Percentiles rank a stretch among this genome's conserved stretches.
Conservation (phyloP, 257 asterid genomes). For the Capsicum chinense region DNA sequence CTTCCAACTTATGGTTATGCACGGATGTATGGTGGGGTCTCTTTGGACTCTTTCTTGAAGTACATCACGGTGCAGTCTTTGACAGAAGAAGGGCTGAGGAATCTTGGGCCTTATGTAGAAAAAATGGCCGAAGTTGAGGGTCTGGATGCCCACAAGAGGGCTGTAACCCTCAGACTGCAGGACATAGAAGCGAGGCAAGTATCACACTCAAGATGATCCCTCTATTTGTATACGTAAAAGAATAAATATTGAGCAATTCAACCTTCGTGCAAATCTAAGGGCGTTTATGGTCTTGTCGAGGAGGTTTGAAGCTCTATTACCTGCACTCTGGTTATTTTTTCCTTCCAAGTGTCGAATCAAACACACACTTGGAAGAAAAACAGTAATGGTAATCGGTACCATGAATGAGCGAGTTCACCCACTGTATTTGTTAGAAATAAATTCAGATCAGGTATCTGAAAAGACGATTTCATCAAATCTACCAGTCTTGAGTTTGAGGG, state of each 20-base stretch:
- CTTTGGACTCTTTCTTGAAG: constrained; percentile 87
- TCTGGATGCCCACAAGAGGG: constrained; percentile 95
- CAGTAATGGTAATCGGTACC: neutral
- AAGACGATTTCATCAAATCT: neutral
- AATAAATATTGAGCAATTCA: constrained; percentile 13
- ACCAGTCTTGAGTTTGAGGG: neutral
- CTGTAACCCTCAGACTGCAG: constrained; percentile 86
- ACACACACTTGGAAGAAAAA: constrained; percentile 3
- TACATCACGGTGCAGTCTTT: constrained; percentile 86
- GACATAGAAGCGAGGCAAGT: constrained; percentile 64
- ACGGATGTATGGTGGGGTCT: constrained; percentile 88
- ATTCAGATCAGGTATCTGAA: neutral
- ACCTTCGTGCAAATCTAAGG: neutral
- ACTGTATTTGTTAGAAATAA: constrained; percentile 17
- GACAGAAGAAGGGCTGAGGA: constrained; percentile 85
- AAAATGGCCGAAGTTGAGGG: constrained; percentile 96
- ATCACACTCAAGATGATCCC: constrained; percentile 29
- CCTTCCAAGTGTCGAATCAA: neutral
- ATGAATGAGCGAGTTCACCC: neutral
- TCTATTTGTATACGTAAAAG: neutral
- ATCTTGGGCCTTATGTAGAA: constrained; percentile 91
- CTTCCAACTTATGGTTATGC: constrained; percentile 98
- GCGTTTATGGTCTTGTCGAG: neutral
- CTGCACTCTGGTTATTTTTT: neutral
- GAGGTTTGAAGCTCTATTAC: neutral